Percentiles rank a stretch among this genome's conserved stretches.
phyloP scores from a whole-genome alignment of 2,329 filamentous ascomycete species.

The Periconia digitata region DNA sequence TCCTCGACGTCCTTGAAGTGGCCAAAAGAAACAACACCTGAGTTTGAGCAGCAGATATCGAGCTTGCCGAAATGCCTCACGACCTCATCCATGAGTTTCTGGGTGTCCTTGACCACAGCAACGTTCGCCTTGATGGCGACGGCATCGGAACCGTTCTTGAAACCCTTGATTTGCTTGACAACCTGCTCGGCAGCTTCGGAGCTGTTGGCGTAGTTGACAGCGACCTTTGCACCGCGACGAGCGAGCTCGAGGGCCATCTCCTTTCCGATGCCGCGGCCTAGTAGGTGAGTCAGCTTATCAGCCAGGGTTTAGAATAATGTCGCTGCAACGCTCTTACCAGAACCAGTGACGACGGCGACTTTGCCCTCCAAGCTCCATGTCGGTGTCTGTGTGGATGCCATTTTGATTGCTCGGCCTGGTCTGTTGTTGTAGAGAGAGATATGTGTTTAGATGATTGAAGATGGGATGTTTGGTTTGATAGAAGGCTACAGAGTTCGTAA shows the following conservation, averaged over 20 bases:
- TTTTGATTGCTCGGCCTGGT: slow-evolving; percentile 31
- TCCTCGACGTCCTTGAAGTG: slow-evolving; percentile 57
- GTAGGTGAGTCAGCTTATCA: slow-evolving; percentile 15
- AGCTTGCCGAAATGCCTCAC: slow-evolving; percentile 66
- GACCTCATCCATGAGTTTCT: slow-evolving; percentile 64
- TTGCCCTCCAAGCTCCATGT: slow-evolving; percentile 57
- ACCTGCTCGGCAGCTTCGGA: slow-evolving; percentile 65
- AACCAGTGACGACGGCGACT: slow-evolving; percentile 57
- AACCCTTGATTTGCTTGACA: slow-evolving; percentile 65
- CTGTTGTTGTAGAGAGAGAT: slow-evolving; percentile 10
- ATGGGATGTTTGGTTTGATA: slow-evolving; percentile 23
- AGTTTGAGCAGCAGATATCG: slow-evolving; percentile 72
- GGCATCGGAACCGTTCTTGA: slow-evolving; percentile 62
- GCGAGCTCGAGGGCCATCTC: slow-evolving; percentile 68
- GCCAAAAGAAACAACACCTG: slow-evolving; percentile 58
- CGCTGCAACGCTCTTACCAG: too few relatives aligned
- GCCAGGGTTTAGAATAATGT: too few relatives aligned
- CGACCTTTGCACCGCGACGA: slow-evolving; percentile 65
- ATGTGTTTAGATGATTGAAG: slow-evolving; percentile 11
- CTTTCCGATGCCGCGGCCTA: slow-evolving; percentile 66
- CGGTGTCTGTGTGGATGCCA: slow-evolving; percentile 42
- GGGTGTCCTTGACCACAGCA: slow-evolving; percentile 64
- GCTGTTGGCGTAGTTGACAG: slow-evolving; percentile 70
- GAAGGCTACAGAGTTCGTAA: slow-evolving; percentile 12
- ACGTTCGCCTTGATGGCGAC: slow-evolving; percentile 70